A percentile compares a stretch with the other conserved stretches of the same genome.
These are phyloP conservation scores for Ormosia emarginata DNA, from an alignment of 306 rosid species.

Conservation along the genomic window DNA sequence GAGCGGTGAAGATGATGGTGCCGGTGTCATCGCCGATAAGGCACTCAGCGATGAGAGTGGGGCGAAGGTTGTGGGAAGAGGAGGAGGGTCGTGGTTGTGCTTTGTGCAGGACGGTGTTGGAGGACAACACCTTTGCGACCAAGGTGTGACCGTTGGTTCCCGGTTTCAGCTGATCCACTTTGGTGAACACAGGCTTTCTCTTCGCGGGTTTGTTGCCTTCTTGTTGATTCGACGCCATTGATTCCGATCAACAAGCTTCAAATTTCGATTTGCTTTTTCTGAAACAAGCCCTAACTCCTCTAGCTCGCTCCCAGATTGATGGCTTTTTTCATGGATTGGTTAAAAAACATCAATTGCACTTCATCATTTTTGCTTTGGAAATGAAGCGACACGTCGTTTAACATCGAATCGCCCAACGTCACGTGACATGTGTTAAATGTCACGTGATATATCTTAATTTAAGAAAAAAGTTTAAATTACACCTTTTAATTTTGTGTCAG, in stretches of 20 bases:
- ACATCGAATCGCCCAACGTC: not conserved
- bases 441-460: no score
- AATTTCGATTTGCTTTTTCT: not conserved
- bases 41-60: slow-evolving; percentile 83
- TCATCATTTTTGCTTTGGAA: slow-evolving; percentile 7
- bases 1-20: slow-evolving; percentile 75
- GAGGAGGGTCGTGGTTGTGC: slow-evolving; percentile 43
- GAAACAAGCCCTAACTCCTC: not conserved
- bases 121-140: slow-evolving; percentile 54
- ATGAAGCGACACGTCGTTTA: slow-evolving; percentile 23
- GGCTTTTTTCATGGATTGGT: not conserved
- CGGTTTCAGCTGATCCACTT: slow-evolving; percentile 74
- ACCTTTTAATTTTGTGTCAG: no score
- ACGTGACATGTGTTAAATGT: not conserved
- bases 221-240: slow-evolving; percentile 37
- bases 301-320: not conserved
- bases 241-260: not conserved
- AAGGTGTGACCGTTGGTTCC: slow-evolving; percentile 82
- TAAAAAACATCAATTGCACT: not conserved
- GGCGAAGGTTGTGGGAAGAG: slow-evolving; percentile 63
- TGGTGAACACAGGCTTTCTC: slow-evolving; percentile 74
- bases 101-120: slow-evolving; percentile 67
- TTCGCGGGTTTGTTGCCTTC: slow-evolving; percentile 37
- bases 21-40: slow-evolving; percentile 83
- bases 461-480: no score